Evolutionary conservation across 2,329 filamentous ascomycete species (phyloP), one percentile per base, ranked within the genome.

Genomic region (Penicillium sp.): DNA sequence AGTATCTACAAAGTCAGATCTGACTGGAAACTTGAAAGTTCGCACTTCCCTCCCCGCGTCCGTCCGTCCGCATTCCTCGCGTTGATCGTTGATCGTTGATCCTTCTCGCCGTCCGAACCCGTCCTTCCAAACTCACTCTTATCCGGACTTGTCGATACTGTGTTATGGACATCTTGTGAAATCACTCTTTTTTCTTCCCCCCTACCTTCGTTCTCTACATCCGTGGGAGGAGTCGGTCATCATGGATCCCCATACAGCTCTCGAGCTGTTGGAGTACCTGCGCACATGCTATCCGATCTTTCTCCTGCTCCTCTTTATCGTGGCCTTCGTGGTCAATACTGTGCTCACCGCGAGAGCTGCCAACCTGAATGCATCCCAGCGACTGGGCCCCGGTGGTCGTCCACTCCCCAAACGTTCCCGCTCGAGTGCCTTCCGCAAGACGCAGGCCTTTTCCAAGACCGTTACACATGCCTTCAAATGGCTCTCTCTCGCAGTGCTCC

Each of bases 311-410:
- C 75, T 86, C 62, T 87, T 87, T 65, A 68, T 85, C 40, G 65
- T 74, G 50, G 76, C 77, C 52, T 85, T 86, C 62, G 75, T 83
- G 46, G 62, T 73, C 55, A 79, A 78, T 64, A 83, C 81, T 58
- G 76, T 86, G 52, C 62, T 76, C 50, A 72, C 75, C 16, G 74
- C 78, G 31, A 75, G 66, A 72, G 71, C 56, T 70, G n/a, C 74
- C 52, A 67, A 68, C 52, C 66, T 71, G 37, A 66, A 73, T 58
- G 64, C 70, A 49, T 77, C 75, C 18, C 74, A 68, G 26, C 69
- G 79, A 55, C 82, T 77, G 43, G 90, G 90, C n/a, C 89, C 90
- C 1, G 90, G 88, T 46, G 91, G 90, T 56, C 90, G 94, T 67
- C 89, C 89, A 27, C 74, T 96, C 44, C 89, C 89, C 49, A 86